These are phyloP conservation scores for Vigna angularis DNA, from an alignment of 306 rosid genomes.

Conservation along the genomic window DNA sequence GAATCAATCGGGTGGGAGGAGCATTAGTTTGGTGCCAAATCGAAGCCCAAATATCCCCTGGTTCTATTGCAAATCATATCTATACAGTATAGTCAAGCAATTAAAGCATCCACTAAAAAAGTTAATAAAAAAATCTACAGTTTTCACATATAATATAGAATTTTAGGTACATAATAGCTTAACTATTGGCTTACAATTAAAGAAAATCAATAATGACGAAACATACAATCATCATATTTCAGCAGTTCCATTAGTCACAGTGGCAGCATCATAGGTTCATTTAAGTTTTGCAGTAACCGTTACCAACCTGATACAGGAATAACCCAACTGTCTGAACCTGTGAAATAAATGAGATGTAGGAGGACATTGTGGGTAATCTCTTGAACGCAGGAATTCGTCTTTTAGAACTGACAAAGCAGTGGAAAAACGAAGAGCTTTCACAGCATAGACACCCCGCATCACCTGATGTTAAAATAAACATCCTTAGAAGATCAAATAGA, in stretches of 20 bases:
- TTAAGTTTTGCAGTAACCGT: conserved; percentile 44
- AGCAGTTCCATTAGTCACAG: conserved; percentile 33
- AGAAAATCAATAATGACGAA: not conserved
- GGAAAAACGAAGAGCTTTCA: conserved; percentile 86
- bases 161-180: not conserved
- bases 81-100: not conserved
- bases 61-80: not conserved
- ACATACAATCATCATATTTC: conserved; percentile 28
- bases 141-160: not conserved
- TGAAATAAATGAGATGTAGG: conserved; percentile 95
- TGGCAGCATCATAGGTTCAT: conserved; percentile 29
- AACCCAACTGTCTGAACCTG: conserved; percentile 91
- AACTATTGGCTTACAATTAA: conserved; percentile 1
- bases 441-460: conserved; percentile 91
- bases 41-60: not conserved
- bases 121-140: not conserved
- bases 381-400: conserved; percentile 93
- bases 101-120: not conserved
- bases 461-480: conserved; percentile 63
- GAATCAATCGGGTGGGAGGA: too few species aligned
- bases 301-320: conserved; percentile 89
- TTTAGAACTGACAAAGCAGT: conserved; percentile 87
- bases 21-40: too few species aligned
- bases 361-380: conserved; percentile 98
- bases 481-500: conserved; percentile 47